These are phyloP conservation scores for Irpex sp. DNA, from an alignment of 1,284 basidiomycete genomes.

Conservation along the genomic window DNA sequence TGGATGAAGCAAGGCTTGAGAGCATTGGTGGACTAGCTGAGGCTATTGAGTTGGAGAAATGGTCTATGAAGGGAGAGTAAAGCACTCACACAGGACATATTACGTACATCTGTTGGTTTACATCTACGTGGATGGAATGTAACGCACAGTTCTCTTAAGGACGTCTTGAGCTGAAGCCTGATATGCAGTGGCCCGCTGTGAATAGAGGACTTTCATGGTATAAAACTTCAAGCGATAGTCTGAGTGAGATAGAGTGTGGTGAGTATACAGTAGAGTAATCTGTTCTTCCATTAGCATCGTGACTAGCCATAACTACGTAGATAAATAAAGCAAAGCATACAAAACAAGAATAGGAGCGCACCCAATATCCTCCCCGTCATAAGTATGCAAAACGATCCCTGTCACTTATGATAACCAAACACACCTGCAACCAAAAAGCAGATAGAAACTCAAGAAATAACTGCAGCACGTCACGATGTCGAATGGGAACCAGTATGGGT, in stretches of 20 bases:
- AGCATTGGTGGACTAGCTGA: conserved; percentile 46
- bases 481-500: not conserved
- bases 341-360: not conserved
- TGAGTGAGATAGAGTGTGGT: too few species aligned
- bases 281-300: not conserved
- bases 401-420: not conserved
- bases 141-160: too few species aligned
- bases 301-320: not conserved
- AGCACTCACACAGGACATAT: not conserved
- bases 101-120: not conserved
- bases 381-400: not conserved
- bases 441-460: not conserved
- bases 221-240: too few species aligned
- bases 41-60: conserved; percentile 62
- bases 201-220: too few species aligned
- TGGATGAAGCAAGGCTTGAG: conserved; percentile 30
- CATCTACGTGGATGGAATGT: not conserved
- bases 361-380: not conserved
- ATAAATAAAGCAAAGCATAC: not conserved
- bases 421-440: not conserved
- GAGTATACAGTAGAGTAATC: not conserved
- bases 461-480: not conserved
- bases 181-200: too few species aligned
- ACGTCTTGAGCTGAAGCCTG: not conserved
- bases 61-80: conserved; percentile 29